phyloP scores from a whole-genome alignment of 345 rosid genomes.

The Syzygium jambos region DNA sequence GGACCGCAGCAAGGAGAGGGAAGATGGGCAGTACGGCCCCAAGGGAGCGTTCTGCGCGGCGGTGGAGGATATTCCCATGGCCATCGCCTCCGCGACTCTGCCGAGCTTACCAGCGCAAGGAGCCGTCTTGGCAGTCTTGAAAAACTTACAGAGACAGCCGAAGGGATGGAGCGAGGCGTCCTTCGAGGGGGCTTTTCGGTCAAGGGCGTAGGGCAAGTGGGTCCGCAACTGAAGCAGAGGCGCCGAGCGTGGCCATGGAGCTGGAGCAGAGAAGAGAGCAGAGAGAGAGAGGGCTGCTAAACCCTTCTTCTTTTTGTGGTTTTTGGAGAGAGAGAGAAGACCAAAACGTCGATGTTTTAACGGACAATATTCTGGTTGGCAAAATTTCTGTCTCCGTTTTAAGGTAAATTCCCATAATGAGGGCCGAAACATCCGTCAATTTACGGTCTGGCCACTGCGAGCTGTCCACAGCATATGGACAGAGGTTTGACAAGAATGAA shows the following conservation, averaged over 20 bases:
- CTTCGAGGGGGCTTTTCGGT: background rate
- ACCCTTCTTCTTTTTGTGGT: background rate
- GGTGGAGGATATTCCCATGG: slow-evolving; percentile 50
- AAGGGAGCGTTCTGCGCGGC: slow-evolving; percentile 20
- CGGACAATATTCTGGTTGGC: background rate
- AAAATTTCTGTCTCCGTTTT: background rate
- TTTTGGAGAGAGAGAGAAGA: background rate
- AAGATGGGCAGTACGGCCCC: slow-evolving; percentile 31
- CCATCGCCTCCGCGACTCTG: slow-evolving; percentile 27
- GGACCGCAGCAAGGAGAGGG: slow-evolving; percentile 19
- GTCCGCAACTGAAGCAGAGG: slow-evolving; percentile 6
- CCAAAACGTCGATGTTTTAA: background rate
- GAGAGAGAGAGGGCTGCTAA: background rate
- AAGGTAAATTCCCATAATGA: background rate
- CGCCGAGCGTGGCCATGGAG: slow-evolving; percentile 3
- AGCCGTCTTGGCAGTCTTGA: slow-evolving; percentile 28
- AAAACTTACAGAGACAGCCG: slow-evolving; percentile 1
- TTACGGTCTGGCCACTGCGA: background rate
- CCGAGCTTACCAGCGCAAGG: slow-evolving; percentile 41
- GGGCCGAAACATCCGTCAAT: background rate
- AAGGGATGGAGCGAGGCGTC: background rate
- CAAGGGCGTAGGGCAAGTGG: slow-evolving; percentile 15
- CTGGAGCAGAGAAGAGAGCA: background rate
- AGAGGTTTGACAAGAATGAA: too few relatives aligned
- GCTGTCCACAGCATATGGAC: background rate